These are phyloP conservation scores for Cairneyella variabilis DNA, from an alignment of 495 filamentous ascomycete genomes.

Conservation along the genomic window DNA sequence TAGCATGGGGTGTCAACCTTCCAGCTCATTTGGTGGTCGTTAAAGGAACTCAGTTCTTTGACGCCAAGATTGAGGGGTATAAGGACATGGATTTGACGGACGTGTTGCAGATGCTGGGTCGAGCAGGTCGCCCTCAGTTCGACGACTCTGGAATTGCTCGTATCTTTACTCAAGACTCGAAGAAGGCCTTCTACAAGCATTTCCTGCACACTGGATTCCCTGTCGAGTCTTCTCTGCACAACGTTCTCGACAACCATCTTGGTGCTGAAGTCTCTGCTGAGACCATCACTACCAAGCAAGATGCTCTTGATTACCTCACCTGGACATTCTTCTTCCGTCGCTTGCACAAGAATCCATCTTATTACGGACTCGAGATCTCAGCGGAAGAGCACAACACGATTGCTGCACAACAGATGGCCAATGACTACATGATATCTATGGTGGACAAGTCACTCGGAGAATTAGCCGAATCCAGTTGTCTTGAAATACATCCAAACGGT, in stretches of 20 bases:
- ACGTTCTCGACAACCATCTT: conserved; percentile 94
- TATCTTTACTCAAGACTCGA: conserved; percentile 95
- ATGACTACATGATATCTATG: conserved; percentile 87
- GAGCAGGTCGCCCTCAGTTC: conserved; percentile 94
- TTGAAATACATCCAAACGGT: conserved; percentile 76
- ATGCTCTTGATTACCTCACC: conserved; percentile 94
- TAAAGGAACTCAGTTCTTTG: conserved; percentile 97
- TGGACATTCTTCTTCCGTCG: conserved; percentile 99
- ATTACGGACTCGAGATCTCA: conserved; percentile 93
- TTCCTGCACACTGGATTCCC: conserved; percentile 98
- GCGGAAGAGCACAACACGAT: conserved; percentile 89
- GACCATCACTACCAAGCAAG: conserved; percentile 89
- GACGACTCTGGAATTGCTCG: conserved; percentile 91
- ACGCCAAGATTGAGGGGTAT: conserved; percentile 96
- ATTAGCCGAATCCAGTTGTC: conserved; percentile 77
- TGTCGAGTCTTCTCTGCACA: conserved; percentile 93
- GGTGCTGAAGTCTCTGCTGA: conserved; percentile 92
- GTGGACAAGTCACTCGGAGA: conserved; percentile 82
- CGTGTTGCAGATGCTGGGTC: conserved; percentile 96
- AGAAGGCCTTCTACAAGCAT: conserved; percentile 99
- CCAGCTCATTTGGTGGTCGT: conserved; percentile 96
- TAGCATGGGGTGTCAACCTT: conserved; percentile 98
- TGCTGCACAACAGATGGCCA: conserved; percentile 77
- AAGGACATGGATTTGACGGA: conserved; percentile 99
- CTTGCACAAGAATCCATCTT: conserved; percentile 96